Evolutionary conservation across 257 asterid genomes (phyloP).

Genomic region (Linderniella brevidens): DNA sequence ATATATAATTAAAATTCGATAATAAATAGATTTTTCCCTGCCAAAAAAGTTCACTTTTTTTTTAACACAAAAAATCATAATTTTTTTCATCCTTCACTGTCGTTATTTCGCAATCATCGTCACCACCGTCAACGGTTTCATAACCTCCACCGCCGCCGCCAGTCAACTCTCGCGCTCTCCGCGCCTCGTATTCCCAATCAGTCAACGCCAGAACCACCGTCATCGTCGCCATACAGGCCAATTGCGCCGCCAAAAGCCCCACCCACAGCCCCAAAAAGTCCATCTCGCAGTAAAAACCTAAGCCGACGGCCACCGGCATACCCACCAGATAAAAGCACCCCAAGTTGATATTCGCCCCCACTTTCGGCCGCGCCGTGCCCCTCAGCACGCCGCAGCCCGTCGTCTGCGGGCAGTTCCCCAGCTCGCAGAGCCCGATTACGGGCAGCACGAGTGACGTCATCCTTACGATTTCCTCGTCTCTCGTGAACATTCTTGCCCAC

Average conservation of each 20-base stretch:
- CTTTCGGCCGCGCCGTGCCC: conserved; percentile 52
- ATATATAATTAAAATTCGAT: too few species aligned
- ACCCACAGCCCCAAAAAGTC: conserved; percentile 49
- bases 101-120: too few species aligned
- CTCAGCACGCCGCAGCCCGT: conserved; percentile 53
- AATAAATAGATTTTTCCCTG: too few species aligned
- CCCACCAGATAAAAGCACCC: conserved; percentile 48
- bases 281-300: conserved; percentile 25
- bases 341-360: conserved; percentile 42
- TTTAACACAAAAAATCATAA: too few species aligned
- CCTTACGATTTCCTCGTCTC: conserved; percentile 25
- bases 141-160: conserved; percentile 7
- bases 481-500: conserved; percentile 47
- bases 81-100: too few species aligned
- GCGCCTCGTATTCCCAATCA: conserved; percentile 40
- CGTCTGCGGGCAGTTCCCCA: conserved; percentile 58
- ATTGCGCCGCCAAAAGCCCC: conserved; percentile 45
- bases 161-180: conserved; percentile 27
- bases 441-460: conserved; percentile 34
- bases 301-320: conserved; percentile 36
- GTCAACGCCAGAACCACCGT: conserved; percentile 27
- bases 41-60: too few species aligned
- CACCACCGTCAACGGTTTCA: neutral
- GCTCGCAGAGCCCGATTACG: conserved; percentile 45
- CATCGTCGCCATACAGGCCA: conserved; percentile 39